Evolutionary conservation across 1,284 basidiomycete species (phyloP).

Genomic region (Apiotrichum siamense): DNA sequence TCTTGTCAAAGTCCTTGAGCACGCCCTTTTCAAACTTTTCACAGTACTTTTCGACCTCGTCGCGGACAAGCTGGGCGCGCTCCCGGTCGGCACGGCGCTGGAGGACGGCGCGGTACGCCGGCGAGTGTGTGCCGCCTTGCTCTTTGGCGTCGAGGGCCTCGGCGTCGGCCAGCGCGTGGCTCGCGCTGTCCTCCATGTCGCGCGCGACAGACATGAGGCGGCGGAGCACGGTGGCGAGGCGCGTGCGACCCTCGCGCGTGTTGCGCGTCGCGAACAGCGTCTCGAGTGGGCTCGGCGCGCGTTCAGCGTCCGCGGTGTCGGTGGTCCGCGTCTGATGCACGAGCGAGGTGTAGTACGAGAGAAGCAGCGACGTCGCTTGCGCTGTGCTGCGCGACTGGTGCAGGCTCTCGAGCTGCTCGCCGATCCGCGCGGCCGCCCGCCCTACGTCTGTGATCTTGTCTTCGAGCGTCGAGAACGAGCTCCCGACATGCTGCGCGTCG

Average conservation of each 20-base stretch:
- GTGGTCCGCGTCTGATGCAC: conserved; percentile 69
- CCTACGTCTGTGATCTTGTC: conserved; percentile 86
- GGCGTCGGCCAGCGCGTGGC: conserved; percentile 59
- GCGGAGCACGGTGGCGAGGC: conserved; percentile 84
- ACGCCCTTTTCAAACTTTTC: conserved; percentile 99
- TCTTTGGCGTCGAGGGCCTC: conserved; percentile 22
- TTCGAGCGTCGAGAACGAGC: conserved; percentile 78
- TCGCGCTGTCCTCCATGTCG: conserved; percentile 53
- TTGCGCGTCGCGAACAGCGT: conserved; percentile 55
- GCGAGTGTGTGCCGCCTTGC: conserved; percentile 11
- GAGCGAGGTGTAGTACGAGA: conserved; percentile 91
- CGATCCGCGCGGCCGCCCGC: conserved; percentile 88
- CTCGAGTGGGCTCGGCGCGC: conserved; percentile 32
- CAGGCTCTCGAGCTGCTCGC: conserved; percentile 92
- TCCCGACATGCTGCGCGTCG: conserved; percentile 72
- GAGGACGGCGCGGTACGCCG: conserved; percentile 4
- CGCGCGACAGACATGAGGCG: conserved; percentile 81
- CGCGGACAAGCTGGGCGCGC: conserved; percentile 50
- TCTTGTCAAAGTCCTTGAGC: conserved; percentile 88
- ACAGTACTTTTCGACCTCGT: conserved; percentile 80
- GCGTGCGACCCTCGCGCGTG: conserved; percentile 67
- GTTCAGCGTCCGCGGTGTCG: conserved; percentile 38
- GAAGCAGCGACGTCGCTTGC: conserved; percentile 88
- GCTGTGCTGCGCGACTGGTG: conserved; percentile 88
- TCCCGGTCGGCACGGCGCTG: conserved; percentile 38